These are phyloP conservation scores for Glarea lozoyensis DNA, from an alignment of 495 filamentous ascomycete genomes.

Conservation along the genomic window DNA sequence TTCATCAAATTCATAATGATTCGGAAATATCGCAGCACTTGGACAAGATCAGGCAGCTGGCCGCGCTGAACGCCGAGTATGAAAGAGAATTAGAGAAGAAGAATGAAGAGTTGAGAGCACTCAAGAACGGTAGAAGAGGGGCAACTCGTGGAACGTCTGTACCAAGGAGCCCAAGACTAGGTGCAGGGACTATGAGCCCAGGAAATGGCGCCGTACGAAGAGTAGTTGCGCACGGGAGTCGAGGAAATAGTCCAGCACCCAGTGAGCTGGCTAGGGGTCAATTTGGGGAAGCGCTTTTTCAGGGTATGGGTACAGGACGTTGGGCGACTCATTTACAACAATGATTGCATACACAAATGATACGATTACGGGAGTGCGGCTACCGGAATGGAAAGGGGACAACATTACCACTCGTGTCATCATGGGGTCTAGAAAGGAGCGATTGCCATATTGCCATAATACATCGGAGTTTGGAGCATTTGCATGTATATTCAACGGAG, in stretches of 20 bases:
- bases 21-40: constrained; percentile 23
- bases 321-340: constrained; percentile 16
- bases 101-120: constrained; percentile 10
- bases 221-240: constrained; percentile 6
- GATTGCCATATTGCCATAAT: too few relatives aligned
- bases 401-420: too few relatives aligned
- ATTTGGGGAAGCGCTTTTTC: constrained; percentile 13
- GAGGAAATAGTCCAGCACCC: constrained; percentile 18
- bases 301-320: constrained; percentile 1
- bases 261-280: constrained; percentile 1
- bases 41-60: constrained; percentile 57
- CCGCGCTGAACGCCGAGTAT: constrained; percentile 56
- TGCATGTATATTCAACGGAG: too few relatives aligned
- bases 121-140: constrained; percentile 13
- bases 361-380: too few relatives aligned
- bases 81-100: constrained; percentile 57
- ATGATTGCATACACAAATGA: background rate
- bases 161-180: constrained; percentile 18
- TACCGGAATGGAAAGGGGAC: too few relatives aligned
- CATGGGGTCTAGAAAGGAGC: too few relatives aligned
- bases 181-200: constrained; percentile 15
- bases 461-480: too few relatives aligned
- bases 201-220: constrained; percentile 3
- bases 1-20: constrained; percentile 13
- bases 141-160: constrained; percentile 15